These are phyloP conservation scores for Ascochyta fabae DNA, from an alignment of 2,329 filamentous ascomycete species.

Conservation along the genomic window DNA sequence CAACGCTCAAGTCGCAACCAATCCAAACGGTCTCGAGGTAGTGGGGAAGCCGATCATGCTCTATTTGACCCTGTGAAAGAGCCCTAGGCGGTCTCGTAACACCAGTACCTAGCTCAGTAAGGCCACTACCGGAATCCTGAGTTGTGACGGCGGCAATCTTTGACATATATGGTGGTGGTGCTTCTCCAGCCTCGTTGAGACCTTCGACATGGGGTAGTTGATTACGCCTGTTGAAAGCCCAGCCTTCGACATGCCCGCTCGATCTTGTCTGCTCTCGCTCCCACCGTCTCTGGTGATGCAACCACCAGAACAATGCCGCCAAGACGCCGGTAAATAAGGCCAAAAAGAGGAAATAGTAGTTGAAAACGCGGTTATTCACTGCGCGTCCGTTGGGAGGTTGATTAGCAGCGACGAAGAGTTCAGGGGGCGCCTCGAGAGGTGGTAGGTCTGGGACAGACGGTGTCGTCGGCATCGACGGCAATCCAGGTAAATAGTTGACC, in stretches of 20 bases:
- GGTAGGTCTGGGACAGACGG: not conserved
- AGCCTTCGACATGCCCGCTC: constrained; percentile 45
- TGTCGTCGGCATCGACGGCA: not conserved
- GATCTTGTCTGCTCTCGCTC: constrained; percentile 35
- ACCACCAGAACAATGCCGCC: constrained; percentile 51
- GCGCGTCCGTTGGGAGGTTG: constrained; percentile 2
- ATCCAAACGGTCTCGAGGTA: constrained; percentile 39
- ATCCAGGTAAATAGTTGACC: not conserved
- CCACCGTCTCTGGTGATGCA: constrained; percentile 53
- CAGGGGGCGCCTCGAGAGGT: constrained; percentile 3
- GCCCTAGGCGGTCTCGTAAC: constrained; percentile 49
- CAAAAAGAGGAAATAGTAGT: constrained; percentile 65
- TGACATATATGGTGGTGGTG: constrained; percentile 66
- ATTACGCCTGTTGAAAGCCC: constrained; percentile 34
- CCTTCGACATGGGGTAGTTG: constrained; percentile 58
- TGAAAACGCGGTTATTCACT: constrained; percentile 39
- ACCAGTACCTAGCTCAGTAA: not conserved
- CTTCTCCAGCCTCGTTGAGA: constrained; percentile 68
- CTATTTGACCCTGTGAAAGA: constrained; percentile 45
- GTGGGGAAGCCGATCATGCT: constrained; percentile 47
- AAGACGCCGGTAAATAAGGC: constrained; percentile 57
- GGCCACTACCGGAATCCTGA: constrained; percentile 6
- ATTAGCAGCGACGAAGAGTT: constrained; percentile 16
- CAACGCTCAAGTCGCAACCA: not conserved
- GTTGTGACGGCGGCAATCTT: constrained; percentile 35